Base-by-base conservation (phyloP, 345 rosid genomes). In the Barbarea vulgaris region DNA sequence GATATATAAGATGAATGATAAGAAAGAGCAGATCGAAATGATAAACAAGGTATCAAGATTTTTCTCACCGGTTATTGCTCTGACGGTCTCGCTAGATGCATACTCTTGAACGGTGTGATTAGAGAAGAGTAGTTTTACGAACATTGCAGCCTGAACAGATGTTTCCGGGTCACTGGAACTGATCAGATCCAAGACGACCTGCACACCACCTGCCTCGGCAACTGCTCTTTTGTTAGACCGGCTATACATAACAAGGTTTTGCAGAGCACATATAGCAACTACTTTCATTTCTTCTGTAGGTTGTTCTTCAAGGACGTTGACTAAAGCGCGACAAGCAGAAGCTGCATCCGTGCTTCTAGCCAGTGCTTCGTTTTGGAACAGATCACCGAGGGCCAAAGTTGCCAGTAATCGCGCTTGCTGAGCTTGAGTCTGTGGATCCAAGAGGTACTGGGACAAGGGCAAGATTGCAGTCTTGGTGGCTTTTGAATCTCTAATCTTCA, bases 271-370 rank as follows among this genome's bases (percentile, higher is more conserved):
- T 79, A 96, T 88, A 7, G 97, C 98, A 10, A 96, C 99, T 67
- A 96, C 96, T 87, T 91, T 96, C 98, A 93, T 96, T 83, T 96
- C 99, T 86, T 96, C 99, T 19, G 99, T 89, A 33, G 98, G 98
- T 77, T 96, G 99, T 75, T 96, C 99, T 82, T 96, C 98, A 24
- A 96, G 98, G 75, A 96, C 93, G 71, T 91, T 96, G 50, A 96
- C 98, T 28, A 96, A 85, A 53, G 99, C 98, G 68, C 96, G 99
- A 36, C 98, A 96, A 81, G 99, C 98, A 51, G 93, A 88, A 70
- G 88, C 93, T 42, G 99, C 96, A 73, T 96, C 99, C 9, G 93
- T 82, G 76, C 91, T 93, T 84, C 96, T 87, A 77, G 99, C 96
- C n/a, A 96, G 90, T 67, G 86, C 84, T 79, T 93, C 99, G 39